Conservation (phyloP, 192 early-diverging fungal genomes). For the Coemansia sp. region DNA sequence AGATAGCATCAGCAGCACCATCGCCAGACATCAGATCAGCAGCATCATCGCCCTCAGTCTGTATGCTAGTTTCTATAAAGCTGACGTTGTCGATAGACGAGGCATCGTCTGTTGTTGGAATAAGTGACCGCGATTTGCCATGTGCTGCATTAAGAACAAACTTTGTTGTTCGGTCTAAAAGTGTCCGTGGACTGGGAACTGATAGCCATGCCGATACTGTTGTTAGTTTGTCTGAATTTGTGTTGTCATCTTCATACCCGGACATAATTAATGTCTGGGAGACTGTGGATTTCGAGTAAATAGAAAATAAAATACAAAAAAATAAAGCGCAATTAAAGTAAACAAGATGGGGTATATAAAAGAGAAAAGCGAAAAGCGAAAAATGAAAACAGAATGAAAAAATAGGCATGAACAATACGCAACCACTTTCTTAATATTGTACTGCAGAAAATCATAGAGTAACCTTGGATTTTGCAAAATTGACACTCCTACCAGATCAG, state of each 20-base stretch:
- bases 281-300: too few relatives aligned
- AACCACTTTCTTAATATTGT: too few relatives aligned
- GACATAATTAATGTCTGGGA: slow-evolving; percentile 14
- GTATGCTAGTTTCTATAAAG: slow-evolving; percentile 15
- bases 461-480: too few relatives aligned
- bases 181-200: slow-evolving; percentile 23
- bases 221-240: slow-evolving; percentile 1
- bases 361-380: not conserved
- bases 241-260: slow-evolving; percentile 24
- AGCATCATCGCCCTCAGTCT: slow-evolving; percentile 9
- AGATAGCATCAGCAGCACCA: not conserved
- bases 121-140: slow-evolving; percentile 44
- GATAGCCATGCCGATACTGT: slow-evolving; percentile 18
- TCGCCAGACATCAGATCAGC: not conserved
- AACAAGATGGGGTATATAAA: not conserved
- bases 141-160: slow-evolving; percentile 52
- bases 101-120: slow-evolving; percentile 36
- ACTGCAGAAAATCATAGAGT: too few relatives aligned
- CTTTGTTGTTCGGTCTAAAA: slow-evolving; percentile 45
- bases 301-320: too few relatives aligned
- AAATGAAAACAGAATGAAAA: not conserved
- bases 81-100: not conserved
- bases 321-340: not conserved
- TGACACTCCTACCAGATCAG: too few relatives aligned
- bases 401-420: not conserved